Conservation (phyloP, 2,329 filamentous ascomycete species). For the Fusarium graminum region DNA sequence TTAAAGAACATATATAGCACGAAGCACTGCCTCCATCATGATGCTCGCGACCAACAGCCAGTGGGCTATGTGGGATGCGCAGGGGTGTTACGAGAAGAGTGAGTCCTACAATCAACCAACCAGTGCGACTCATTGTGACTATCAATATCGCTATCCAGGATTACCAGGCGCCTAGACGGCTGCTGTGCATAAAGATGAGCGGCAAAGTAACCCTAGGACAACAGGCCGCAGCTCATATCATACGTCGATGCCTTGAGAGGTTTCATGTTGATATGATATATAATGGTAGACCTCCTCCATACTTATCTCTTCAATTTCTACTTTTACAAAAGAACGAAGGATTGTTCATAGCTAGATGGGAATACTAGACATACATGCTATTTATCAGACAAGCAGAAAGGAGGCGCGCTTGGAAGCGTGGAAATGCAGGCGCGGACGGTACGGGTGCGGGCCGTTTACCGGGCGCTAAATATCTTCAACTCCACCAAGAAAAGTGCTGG, state of each 20-base stretch:
- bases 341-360: neutral
- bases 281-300: conserved; percentile 6
- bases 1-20: too few species aligned
- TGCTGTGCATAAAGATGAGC: conserved; percentile 16
- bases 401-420: conserved; percentile 10
- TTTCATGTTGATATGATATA: conserved; percentile 1
- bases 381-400: too few species aligned
- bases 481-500: conserved; percentile 6
- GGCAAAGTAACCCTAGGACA: conserved; percentile 13
- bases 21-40: conserved; percentile 26
- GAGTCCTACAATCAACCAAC: neutral
- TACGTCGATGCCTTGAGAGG: conserved; percentile 1
- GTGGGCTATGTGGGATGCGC: too few species aligned
- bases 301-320: neutral
- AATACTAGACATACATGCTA: neutral
- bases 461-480: conserved; percentile 26
- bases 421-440: conserved; percentile 9
- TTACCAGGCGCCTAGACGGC: conserved; percentile 26
- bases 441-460: conserved; percentile 36
- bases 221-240: conserved; percentile 10
- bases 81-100: neutral
- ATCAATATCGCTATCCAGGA: conserved; percentile 13
- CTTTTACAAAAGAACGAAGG: neutral
- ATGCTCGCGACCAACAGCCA: conserved; percentile 16
- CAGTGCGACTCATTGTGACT: neutral